Evolutionary conservation across 148 eudicot genomes (phyloP).

Genomic region (Rhododendron vialii): DNA sequence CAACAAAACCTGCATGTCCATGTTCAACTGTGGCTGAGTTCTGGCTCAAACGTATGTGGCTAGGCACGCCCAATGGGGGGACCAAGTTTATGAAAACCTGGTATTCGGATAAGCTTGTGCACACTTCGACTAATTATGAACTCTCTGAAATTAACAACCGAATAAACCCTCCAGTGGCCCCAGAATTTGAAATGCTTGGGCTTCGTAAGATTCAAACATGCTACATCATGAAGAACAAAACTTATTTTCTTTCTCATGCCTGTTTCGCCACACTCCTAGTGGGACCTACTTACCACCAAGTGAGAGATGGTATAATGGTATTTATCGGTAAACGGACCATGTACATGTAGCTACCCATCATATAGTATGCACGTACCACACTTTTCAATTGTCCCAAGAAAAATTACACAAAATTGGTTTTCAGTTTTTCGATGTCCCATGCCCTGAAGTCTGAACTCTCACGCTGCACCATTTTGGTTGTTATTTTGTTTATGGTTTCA

Average conservation of each 20-base stretch:
- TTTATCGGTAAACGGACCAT: background rate
- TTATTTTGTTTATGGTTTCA: background rate
- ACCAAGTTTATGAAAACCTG: background rate
- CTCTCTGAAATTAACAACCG: too few relatives aligned
- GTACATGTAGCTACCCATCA: background rate
- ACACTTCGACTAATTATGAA: too few relatives aligned
- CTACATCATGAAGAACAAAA: too few relatives aligned
- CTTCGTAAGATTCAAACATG: too few relatives aligned
- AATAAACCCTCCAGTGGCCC: too few relatives aligned
- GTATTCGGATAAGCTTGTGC: too few relatives aligned
- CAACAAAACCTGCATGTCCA: constrained; percentile 1
- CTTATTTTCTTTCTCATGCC: too few relatives aligned
- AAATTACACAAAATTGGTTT: background rate
- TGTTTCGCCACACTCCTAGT: too few relatives aligned
- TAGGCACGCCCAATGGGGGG: background rate
- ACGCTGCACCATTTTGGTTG: background rate
- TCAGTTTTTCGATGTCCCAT: background rate
- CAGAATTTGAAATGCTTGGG: too few relatives aligned
- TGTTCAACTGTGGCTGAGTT: background rate
- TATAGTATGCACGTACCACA: background rate
- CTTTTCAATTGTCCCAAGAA: background rate
- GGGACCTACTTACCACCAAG: background rate
- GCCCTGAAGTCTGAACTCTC: background rate
- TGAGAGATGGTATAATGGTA: background rate
- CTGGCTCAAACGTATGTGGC: background rate